Evolutionary conservation across 2,329 filamentous ascomycete species (phyloP), one percentile per base, ranked within the genome.

Genomic region (Hymenoscyphus repandus): DNA sequence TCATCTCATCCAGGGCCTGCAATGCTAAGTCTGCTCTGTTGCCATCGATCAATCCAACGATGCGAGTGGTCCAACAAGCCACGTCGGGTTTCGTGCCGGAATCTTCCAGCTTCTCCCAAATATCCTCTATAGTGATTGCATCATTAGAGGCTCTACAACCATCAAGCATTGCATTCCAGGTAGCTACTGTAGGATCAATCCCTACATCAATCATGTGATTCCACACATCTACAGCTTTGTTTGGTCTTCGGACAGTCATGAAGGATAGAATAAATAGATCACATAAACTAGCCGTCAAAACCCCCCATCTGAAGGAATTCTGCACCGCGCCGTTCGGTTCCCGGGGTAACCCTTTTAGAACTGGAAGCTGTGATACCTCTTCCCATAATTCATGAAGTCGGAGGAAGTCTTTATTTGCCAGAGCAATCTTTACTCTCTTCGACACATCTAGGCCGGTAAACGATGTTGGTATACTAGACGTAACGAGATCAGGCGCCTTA

Each of bases 161-260:
- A 50, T 80, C 75, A 58, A 93, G 79, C 78, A 93, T 86, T 39
- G 79, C 72, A 36, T 82, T 85, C 79, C 86, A 93, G 0, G 87
- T 85, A 58, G 72, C 76, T 49, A 85, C 61, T 6, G 76, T 82
- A 12, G 87, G 84, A 50, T 70, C 66, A 30, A 85, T 64, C 1
- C 77, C 79, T 46, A 77, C 67, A 39, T 69, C 64, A 12, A 76
- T 62, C 74, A 82, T 78, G 52, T 73, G 66, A 50, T 80, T 79
- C 79, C 79, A 82, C 2, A 80, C 70, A 27, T 75, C 68, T n/a
- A 80, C 69, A 1, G 77, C 75, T 10, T 66, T 62, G 31, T 70
- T 58, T 3, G 70, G 62, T 40, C 68, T 65, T 15, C 64, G 62
- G n/a, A 80, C 52, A 2, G 63, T 57, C 62, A 79, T 69, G 57